These are phyloP conservation scores for Diaporthe australafricana DNA, from an alignment of 2,329 filamentous ascomycete genomes.

Conservation along the genomic window DNA sequence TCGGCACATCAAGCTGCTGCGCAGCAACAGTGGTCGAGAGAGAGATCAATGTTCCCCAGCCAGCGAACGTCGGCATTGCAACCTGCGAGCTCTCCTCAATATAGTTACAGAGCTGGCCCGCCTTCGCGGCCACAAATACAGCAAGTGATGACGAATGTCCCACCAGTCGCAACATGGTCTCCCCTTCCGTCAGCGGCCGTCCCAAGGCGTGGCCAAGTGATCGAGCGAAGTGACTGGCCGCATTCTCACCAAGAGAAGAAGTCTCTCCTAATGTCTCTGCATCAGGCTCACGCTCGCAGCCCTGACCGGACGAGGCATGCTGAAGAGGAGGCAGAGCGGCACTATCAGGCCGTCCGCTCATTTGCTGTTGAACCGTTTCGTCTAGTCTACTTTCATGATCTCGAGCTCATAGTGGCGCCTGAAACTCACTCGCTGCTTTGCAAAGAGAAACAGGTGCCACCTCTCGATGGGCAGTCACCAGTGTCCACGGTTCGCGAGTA, in stretches of 20 bases:
- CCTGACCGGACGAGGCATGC: constrained; percentile 55
- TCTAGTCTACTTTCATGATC: constrained; percentile 51
- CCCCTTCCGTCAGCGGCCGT: constrained; percentile 35
- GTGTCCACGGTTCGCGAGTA: constrained; percentile 53
- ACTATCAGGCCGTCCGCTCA: constrained; percentile 69
- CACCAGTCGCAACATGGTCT: background rate
- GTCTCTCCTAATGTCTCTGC: constrained; percentile 57
- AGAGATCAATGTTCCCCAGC: background rate
- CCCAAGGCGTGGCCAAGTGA: constrained; percentile 40
- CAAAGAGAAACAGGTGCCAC: constrained; percentile 43
- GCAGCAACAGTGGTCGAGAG: constrained; percentile 9
- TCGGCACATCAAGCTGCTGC: background rate
- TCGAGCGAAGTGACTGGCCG: constrained; percentile 52
- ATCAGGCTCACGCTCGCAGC: constrained; percentile 60
- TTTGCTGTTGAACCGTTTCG: constrained; percentile 61
- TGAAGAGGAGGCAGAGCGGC: constrained; percentile 45
- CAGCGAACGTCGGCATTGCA: background rate
- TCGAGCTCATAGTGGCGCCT: constrained; percentile 59
- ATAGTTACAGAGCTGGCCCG: background rate
- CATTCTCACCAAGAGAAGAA: constrained; percentile 53
- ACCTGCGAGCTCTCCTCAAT: background rate
- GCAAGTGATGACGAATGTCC: constrained; percentile 1
- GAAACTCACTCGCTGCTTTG: constrained; percentile 52
- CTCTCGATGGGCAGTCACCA: constrained; percentile 34
- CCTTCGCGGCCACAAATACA: background rate